Conservation (phyloP, 805 yeast species). For the Metschnikowia gelsemii region DNA sequence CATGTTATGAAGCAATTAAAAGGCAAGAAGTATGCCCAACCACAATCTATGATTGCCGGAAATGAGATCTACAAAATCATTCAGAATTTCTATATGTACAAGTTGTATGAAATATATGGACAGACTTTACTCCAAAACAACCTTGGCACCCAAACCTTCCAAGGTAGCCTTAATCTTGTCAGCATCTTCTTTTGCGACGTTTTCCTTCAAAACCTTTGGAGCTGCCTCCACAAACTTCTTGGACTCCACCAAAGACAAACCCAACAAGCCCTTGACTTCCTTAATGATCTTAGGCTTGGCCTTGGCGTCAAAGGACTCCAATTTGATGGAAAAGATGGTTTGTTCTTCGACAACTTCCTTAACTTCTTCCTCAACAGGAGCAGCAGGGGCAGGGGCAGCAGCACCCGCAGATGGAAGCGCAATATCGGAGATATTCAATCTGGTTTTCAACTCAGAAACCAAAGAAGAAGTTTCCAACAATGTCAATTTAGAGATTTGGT, state of each 20-base stretch:
- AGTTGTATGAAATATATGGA: slow-evolving; percentile 21
- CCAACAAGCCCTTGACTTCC: slow-evolving; percentile 90
- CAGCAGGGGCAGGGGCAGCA: slow-evolving; percentile 60
- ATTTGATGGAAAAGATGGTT: slow-evolving; percentile 87
- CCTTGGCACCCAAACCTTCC: slow-evolving; percentile 94
- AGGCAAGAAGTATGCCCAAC: no score
- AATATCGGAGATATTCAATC: slow-evolving; percentile 91
- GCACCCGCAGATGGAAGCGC: slow-evolving; percentile 65
- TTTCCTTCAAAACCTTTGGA: slow-evolving; percentile 93
- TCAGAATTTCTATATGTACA: slow-evolving; percentile 19
- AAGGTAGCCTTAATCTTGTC: slow-evolving; percentile 91
- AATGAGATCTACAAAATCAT: slow-evolving; percentile 1
- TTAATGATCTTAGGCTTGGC: slow-evolving; percentile 96
- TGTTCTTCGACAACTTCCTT: slow-evolving; percentile 85
- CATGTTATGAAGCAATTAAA: no score
- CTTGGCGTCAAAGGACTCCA: slow-evolving; percentile 92
- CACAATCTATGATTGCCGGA: no score
- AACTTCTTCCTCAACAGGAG: slow-evolving; percentile 68
- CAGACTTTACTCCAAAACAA: slow-evolving; percentile 66
- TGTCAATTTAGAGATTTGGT: slow-evolving; percentile 86
- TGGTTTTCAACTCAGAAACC: slow-evolving; percentile 73
- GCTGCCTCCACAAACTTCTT: slow-evolving; percentile 98
- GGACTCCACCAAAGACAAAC: slow-evolving; percentile 91
- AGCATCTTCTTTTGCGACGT: slow-evolving; percentile 96
- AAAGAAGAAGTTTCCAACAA: slow-evolving; percentile 88